Percentiles rank a stretch among this genome's conserved stretches.
phyloP scores from a whole-genome alignment of 163 green algal species.

The Chloroidium sp. region DNA sequence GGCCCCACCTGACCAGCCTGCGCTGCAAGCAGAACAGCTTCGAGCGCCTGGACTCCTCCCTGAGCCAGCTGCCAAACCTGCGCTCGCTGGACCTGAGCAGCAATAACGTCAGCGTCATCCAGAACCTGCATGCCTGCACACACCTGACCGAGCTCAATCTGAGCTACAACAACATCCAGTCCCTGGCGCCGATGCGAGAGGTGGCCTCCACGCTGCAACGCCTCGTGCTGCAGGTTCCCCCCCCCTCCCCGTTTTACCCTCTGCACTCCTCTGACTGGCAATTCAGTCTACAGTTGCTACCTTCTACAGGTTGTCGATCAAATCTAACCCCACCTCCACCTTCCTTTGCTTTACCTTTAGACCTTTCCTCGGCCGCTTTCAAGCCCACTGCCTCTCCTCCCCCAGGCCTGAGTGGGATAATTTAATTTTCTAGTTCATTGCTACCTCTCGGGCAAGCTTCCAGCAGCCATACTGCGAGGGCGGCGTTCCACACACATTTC shows the following conservation, averaged over 20 bases:
- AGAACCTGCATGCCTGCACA: not conserved
- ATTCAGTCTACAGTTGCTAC: not conserved
- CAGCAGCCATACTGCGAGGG: no score
- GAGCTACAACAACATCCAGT: conserved; percentile 17
- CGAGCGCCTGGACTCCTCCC: conserved; percentile 1
- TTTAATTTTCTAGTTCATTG: no score
- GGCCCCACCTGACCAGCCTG: conserved; percentile 6
- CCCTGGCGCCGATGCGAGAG: not conserved
- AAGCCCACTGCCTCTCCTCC: not conserved
- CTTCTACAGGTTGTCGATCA: not conserved
- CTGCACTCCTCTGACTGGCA: not conserved
- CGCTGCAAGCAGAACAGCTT: conserved; percentile 4
- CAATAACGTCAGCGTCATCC: conserved; percentile 5
- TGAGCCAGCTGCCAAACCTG: conserved; percentile 1
- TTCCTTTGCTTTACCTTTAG: no score
- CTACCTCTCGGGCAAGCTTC: no score
- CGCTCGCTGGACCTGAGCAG: not conserved
- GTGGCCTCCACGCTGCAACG: not conserved
- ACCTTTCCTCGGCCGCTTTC: not conserved
- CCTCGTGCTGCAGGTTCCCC: conserved; percentile 6
- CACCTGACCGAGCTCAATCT: conserved; percentile 9
- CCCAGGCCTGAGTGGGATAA: no score
- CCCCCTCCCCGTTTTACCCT: not conserved
- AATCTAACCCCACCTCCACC: no score
- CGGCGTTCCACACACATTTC: no score